phyloP scores from a whole-genome alignment of 192 early-diverging fungal genomes.

The Coemansia brasiliensis region DNA sequence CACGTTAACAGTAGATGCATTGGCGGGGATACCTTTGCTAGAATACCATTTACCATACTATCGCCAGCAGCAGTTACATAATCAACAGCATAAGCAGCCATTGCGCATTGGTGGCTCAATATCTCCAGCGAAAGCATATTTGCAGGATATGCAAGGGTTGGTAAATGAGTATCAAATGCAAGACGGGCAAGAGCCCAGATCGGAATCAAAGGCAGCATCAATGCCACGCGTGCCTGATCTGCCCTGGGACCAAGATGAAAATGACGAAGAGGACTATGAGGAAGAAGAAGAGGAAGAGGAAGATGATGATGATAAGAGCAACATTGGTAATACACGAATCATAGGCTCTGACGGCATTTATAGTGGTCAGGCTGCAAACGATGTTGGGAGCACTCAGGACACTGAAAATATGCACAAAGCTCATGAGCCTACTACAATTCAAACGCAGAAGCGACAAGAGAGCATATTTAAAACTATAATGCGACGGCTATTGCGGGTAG shows the following conservation, averaged over 20 bases:
- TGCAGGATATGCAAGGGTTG: constrained; percentile 44
- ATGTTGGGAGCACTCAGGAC: too few relatives aligned
- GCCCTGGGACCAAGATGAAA: constrained; percentile 35
- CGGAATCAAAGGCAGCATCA: constrained; percentile 4
- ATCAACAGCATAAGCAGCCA: neutral
- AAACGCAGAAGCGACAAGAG: constrained; percentile 61
- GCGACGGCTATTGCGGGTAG: constrained; percentile 76
- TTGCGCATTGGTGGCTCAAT: constrained; percentile 31
- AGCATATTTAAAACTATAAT: constrained; percentile 90
- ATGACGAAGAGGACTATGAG: constrained; percentile 40
- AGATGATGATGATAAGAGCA: neutral
- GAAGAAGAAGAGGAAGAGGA: constrained; percentile 25
- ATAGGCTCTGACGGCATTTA: too few relatives aligned
- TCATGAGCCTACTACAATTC: constrained; percentile 8
- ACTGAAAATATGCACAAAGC: neutral
- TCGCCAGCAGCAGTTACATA: constrained; percentile 6
- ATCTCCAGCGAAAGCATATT: constrained; percentile 40
- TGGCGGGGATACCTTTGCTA: constrained; percentile 23
- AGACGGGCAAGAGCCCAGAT: constrained; percentile 15
- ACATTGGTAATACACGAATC: too few relatives aligned
- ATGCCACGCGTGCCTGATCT: constrained; percentile 46
- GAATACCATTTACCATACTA: constrained; percentile 38
- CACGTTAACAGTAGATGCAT: constrained; percentile 32
- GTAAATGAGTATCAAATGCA: constrained; percentile 33
- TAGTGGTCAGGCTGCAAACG: too few relatives aligned